Base-by-base conservation (phyloP, 257 asterid species). In the Orobanche coerulescens region DNA sequence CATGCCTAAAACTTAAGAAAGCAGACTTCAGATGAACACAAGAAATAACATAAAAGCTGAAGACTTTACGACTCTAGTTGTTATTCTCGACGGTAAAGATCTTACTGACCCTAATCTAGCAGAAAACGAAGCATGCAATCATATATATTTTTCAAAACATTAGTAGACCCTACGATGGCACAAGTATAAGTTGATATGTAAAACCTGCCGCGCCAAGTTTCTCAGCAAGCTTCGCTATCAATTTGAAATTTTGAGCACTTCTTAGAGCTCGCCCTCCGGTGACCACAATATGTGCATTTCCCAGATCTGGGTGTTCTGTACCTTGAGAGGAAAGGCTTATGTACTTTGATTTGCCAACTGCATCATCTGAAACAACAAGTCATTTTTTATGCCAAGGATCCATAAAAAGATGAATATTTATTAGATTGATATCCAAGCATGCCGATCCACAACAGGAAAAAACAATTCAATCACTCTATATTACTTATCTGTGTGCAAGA, bases 161-260 rank as follows among this genome's bases (percentile, higher is more conserved):
- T 22, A 53, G 5, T 31, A 26, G 26, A 48, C 31, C 55, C 54
- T 23, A 37, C 42, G 15, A 53, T 28, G 71, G 62, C 25, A 34
- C 24, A 55, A 20, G 44, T 53, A 28, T 39, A 57, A 42, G 40
- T 7, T 42, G 18, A 33, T 36, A 10, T 42, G 49, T 69, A 63
- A 57, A 49, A 92, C 98, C 98, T 92, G 98, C 96, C 10, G 93
- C 98, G n/a, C 97, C 98, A 61, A 92, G 95, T 86, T 84, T 92
- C 81, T 84, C 88, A 0, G 98, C 95, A 69, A 92, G 95, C 76
- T 84, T 82, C 63, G 88, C 98, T 42, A 92, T 76, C 97, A 86
- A 72, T 74, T 82, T 92, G 76, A 92, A 88, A 71, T 92, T 92
- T 56, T 92, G 94, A 12, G 94, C 95, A 76, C 95, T 92, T 79